Base-by-base conservation (phyloP, 257 asterid species). In the Gentiana macrophylla region DNA sequence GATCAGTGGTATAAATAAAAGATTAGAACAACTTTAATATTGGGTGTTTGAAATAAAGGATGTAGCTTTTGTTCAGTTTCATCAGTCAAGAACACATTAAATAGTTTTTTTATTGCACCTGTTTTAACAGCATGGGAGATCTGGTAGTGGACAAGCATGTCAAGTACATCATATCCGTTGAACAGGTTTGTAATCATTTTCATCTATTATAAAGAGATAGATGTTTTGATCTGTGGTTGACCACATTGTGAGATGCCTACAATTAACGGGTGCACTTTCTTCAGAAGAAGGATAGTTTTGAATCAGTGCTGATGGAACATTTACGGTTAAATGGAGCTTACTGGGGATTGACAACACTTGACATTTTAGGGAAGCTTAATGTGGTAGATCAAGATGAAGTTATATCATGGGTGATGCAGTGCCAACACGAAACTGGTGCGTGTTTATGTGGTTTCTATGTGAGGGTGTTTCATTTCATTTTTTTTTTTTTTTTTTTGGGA, bases 331-430 rank as follows among this genome's bases (percentile, higher is more conserved):
- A 83, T 66, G 98, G 98, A 35, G 95, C 94, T 44, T 91, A 91
- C 59, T 91, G 98, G 98, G 98, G 96, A 61, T 81, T 91, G 79
- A 76, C 94, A 32, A 72, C 98, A 55, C 93, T 91, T 65, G 96
- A 87, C 75, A 67, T 91, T 32, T 49, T 73, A 53, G 94, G 93
- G 55, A 85, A 79, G 85, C 87, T 92, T 61, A 66, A 73, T 60
- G 72, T 68, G 0, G 97, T 85, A 43, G 94, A 92, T 65, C 79
- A 77, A 79, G 81, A 83, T 49, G 91, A 92, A 63, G 82, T 87
- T 70, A 65, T 83, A 68, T 67, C 94, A 36, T 92, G 95, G 97
- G 38, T 92, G 73, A 71, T 83, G 91, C 79, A 83, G 71, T 92
- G 98, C 76, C 98, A 92, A 67, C 86, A 84, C 55, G 91, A 85